Evolutionary conservation across 768 basidiomycete species (phyloP), one percentile per base, ranked within the genome.

Genomic region (Pleurotus djamor): DNA sequence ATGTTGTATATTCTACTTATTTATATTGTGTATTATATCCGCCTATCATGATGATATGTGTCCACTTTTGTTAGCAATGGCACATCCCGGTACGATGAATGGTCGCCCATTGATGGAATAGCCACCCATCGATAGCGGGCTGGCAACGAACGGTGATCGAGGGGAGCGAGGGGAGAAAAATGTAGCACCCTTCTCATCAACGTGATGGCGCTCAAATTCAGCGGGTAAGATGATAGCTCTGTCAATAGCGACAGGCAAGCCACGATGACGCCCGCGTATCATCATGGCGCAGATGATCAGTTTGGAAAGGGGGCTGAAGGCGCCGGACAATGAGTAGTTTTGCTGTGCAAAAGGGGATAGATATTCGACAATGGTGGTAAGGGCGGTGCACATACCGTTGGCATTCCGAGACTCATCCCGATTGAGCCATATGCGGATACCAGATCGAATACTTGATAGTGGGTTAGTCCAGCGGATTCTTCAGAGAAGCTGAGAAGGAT

Each of bases 211-310:
- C 41, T 78, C 66, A 61, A 83, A 83, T 60, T 92, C 91, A 37
- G 76, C 77, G 0, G 93, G 94, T 14, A 96, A 79, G 68, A 96
- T 80, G 56, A 96, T 83, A 0, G 94, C 92, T 57, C 94, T 85
- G 72, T 94, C 92, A 52, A 95, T 93, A 8, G 92, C 93, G n/a
- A 91, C 88, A 0, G 92, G 92, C 4, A 94, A 75, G 41, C 92
- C 92, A 49, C 95, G 88, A 71, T 98, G 95, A 9, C 94, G 84
- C 5, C 95, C 94, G 58, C 97, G 90, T 28, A 58, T n/a, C 57
- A 58, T 58, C n/a, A 58, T 47, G 34, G 43, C 37, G 45, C 44
- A 48, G 21, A 58, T 34, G n/a, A 58, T 49, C 32, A 58, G 28
- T 21, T 58, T 58, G n/a, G 57, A 58, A 14, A 58, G 33, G 5